Percentiles rank a stretch among this genome's conserved stretches.
Evolutionary conservation across 768 basidiomycete species (phyloP).

Genomic region (Lentinula sp.): DNA sequence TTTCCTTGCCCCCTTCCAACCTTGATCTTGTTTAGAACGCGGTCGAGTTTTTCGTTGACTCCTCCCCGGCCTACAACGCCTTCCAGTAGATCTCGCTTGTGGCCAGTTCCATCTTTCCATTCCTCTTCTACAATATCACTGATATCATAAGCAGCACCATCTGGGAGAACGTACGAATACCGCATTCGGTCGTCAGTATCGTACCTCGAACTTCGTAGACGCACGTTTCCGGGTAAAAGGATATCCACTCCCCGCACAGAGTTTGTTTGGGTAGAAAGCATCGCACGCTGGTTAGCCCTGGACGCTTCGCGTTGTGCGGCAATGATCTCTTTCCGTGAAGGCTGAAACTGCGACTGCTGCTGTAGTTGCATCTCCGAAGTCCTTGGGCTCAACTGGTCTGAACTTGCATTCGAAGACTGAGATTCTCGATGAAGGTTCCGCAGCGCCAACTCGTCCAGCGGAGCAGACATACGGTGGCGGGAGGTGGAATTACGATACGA

Average conservation of each 20-base stretch:
- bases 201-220: conserved; percentile 79
- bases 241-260: conserved; percentile 86
- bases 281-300: conserved; percentile 77
- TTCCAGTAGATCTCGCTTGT: conserved; percentile 58
- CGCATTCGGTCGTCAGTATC: conserved; percentile 70
- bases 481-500: conserved; percentile 68
- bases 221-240: conserved; percentile 75
- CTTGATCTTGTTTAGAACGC: conserved; percentile 72
- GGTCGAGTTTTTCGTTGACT: conserved; percentile 67
- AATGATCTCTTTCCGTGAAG: conserved; percentile 84
- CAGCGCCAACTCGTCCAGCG: conserved; percentile 80
- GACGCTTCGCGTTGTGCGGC: conserved; percentile 86
- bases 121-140: conserved; percentile 91
- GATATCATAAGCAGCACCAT: conserved; percentile 90
- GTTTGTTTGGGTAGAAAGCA: conserved; percentile 77
- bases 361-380: background rate
- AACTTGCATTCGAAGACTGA: conserved; percentile 37
- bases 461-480: conserved; percentile 67
- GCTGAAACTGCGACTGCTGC: conserved; percentile 23
- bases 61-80: conserved; percentile 52
- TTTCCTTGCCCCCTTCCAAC: conserved; percentile 43
- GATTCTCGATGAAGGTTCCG: conserved; percentile 68
- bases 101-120: conserved; percentile 42
- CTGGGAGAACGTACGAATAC: conserved; percentile 89
- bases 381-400: conserved; percentile 1